Evolutionary conservation across 2,329 filamentous ascomycete genomes (phyloP).

Genomic region (Penicillium janthinellum): DNA sequence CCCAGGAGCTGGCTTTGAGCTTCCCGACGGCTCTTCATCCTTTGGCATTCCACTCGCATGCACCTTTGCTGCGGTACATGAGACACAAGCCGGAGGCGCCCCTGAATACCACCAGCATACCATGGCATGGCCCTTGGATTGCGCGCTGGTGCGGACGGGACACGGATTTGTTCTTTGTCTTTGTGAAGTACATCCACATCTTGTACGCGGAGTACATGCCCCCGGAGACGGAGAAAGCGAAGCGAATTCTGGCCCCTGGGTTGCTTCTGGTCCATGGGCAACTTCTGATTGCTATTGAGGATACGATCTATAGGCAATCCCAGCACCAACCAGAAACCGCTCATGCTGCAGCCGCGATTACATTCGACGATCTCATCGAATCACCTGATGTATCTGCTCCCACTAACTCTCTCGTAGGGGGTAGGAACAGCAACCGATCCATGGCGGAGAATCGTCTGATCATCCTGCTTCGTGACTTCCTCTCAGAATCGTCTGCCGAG

Average conservation of each 20-base stretch:
- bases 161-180: slow-evolving; percentile 88
- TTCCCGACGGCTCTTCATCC: slow-evolving; percentile 69
- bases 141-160: slow-evolving; percentile 84
- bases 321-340: slow-evolving; percentile 49
- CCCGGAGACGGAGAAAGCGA: slow-evolving; percentile 52
- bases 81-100: slow-evolving; percentile 68
- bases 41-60: slow-evolving; percentile 65
- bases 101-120: slow-evolving; percentile 69
- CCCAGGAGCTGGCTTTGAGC: slow-evolving; percentile 65
- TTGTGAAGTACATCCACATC: slow-evolving; percentile 84
- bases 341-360: slow-evolving; percentile 54
- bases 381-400: slow-evolving; percentile 68
- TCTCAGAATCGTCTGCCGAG: slow-evolving; percentile 63
- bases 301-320: slow-evolving; percentile 76
- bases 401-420: slow-evolving; percentile 63
- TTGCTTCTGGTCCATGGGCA: slow-evolving; percentile 82
- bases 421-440: slow-evolving; percentile 68
- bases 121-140: slow-evolving; percentile 84
- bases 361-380: slow-evolving; percentile 67
- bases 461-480: slow-evolving; percentile 77
- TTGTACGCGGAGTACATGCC: slow-evolving; percentile 74
- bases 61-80: slow-evolving; percentile 61
- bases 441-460: slow-evolving; percentile 91
- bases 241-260: slow-evolving; percentile 69
- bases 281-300: slow-evolving; percentile 75